Evolutionary conservation across 148 eudicot genomes (phyloP).

Genomic region (Fagopyrum tataricum): DNA sequence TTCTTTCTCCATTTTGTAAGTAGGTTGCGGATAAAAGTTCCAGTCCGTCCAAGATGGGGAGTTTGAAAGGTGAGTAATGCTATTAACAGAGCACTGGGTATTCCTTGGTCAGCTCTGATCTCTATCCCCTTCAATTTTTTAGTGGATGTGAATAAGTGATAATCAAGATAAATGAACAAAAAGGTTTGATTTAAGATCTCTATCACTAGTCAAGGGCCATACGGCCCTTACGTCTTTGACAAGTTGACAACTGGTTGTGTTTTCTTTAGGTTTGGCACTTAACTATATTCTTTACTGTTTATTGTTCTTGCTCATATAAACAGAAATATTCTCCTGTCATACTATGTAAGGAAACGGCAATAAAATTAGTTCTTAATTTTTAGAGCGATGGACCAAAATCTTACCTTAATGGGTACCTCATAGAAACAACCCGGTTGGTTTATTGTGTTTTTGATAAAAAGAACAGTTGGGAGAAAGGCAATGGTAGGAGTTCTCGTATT

Average conservation of each 20-base stretch:
- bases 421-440: no score
- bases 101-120: neutral
- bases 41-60: constrained; percentile 5
- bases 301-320: no score
- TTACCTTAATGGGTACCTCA: neutral
- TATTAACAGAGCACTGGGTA: neutral
- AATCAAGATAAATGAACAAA: neutral
- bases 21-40: neutral
- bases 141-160: neutral
- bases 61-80: neutral
- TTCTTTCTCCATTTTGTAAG: neutral
- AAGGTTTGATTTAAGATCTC: neutral
- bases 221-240: neutral
- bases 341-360: neutral
- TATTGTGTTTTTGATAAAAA: neutral
- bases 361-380: neutral
- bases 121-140: neutral
- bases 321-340: no score
- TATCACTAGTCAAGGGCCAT: neutral
- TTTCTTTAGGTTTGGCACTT: no score
- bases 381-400: neutral
- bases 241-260: neutral
- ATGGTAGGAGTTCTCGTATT: neutral
- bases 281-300: no score
- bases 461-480: neutral